phyloP scores from a whole-genome alignment of 148 eudicot species.

The Fallopia convolvulus region DNA sequence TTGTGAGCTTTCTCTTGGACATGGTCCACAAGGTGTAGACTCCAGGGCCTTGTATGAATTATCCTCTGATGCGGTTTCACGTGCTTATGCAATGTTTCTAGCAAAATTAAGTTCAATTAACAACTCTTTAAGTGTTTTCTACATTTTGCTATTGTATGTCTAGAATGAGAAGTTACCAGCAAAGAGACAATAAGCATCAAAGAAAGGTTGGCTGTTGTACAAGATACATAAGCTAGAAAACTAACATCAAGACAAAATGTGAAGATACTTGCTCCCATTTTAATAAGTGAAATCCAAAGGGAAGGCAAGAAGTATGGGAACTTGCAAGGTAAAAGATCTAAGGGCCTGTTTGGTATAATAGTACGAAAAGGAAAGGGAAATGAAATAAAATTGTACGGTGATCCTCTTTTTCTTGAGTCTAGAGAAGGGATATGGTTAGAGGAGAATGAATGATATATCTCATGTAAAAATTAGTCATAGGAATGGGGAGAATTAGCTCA shows the following conservation, averaged over 20 bases:
- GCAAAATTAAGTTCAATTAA: background rate
- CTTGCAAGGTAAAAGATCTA: conserved; percentile 33
- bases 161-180: background rate
- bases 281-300: conserved; percentile 50
- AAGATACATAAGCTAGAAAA: background rate
- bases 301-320: conserved; percentile 87
- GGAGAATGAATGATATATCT: too few relatives aligned
- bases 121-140: background rate
- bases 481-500: too few relatives aligned
- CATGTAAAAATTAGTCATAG: too few relatives aligned
- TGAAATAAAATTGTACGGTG: too few relatives aligned
- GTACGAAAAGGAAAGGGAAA: too few relatives aligned
- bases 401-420: too few relatives aligned
- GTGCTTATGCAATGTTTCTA: conserved; percentile 83
- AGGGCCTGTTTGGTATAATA: too few relatives aligned
- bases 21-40: conserved; percentile 22
- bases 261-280: conserved; percentile 35
- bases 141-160: too few relatives aligned
- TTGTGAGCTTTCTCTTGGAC: conserved; percentile 11
- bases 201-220: background rate
- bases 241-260: conserved; percentile 73
- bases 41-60: conserved; percentile 40
- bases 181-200: background rate
- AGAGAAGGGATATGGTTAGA: too few relatives aligned
- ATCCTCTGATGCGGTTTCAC: conserved; percentile 13